Base-by-base conservation (phyloP, 208 protist species). In the Trypanosoma lewisi region DNA sequence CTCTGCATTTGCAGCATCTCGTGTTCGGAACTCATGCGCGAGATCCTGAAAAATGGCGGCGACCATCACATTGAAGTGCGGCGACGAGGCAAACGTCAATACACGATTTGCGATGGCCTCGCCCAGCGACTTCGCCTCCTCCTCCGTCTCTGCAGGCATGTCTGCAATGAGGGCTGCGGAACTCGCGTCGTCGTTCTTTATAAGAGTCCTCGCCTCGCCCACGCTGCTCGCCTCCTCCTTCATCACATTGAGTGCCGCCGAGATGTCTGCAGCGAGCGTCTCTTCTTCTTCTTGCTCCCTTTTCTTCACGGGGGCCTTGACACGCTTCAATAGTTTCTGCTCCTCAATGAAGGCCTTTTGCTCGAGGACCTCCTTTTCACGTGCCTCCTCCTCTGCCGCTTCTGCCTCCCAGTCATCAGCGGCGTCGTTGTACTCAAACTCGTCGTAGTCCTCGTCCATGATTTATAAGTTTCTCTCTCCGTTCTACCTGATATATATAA, bases 381-480 rank as follows among this genome's bases (percentile, higher is more conserved):
- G 63, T 63, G 82, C 68, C 70, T 93, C 89, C 45, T 83, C 70
- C 54, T 78, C 73, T 4, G 63, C 78, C 7, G 76, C 78, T 70
- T 95, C 87, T 16, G 70, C 70, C 68, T 95, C 84, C 87, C 87
- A 95, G 53, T 95, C 87, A 63, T 95, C 87, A 45, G 77, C 82
- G 45, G 77, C 83, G 71, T 95, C 89, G 50, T 91, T 78, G 67
- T 80, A 88, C 58, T 89, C 77, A 42, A 79, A 70, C 36, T 81
- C 62, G 39, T 76, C 63, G 33, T 62, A 61, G 14, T 69, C 55
- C 3, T 69, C 30, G 50, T 55, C 25, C 39, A 44, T 44, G 39
- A 17, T 17, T 44, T 44, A 44, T 44, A 3, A 17, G 14, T 44
- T 44, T 44, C 14, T n/a, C 39, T 44, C 14, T 9, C 6, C 2